Conservation (phyloP, 805 yeast species). For the Wickerhamiella spandovensis region DNA sequence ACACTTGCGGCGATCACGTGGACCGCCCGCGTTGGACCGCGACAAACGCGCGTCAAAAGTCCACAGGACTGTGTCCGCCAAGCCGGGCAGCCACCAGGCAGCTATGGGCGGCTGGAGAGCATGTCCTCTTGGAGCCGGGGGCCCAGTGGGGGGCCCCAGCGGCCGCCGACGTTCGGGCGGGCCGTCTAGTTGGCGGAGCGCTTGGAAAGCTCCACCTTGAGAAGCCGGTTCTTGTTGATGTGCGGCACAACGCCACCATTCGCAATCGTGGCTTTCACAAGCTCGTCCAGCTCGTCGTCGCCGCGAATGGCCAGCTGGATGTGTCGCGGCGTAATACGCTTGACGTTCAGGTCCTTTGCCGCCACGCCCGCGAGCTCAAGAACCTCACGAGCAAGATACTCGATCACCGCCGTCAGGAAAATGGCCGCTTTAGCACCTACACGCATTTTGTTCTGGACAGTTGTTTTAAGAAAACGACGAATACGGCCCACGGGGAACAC, state of each 20-base stretch:
- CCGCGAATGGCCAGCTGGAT: conserved; percentile 97
- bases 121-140: too few species aligned
- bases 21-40: too few species aligned
- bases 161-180: not conserved
- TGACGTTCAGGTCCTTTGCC: conserved; percentile 97
- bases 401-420: conserved; percentile 91
- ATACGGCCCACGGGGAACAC: conserved; percentile 99
- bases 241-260: conserved; percentile 99
- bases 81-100: too few species aligned
- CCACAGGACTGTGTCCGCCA: too few species aligned
- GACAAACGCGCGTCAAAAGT: too few species aligned
- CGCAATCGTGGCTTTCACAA: conserved; percentile 87
- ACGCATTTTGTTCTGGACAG: conserved; percentile 73
- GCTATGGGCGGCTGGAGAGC: too few species aligned
- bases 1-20: too few species aligned
- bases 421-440: conserved; percentile 99
- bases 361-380: conserved; percentile 98
- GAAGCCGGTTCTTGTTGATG: conserved; percentile 85
- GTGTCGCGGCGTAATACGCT: conserved; percentile 98
- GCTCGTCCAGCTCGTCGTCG: conserved; percentile 95
- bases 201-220: conserved; percentile 33
- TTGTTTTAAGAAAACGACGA: conserved; percentile 89
- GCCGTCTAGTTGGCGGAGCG: not conserved
- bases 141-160: too few species aligned
- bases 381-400: conserved; percentile 95